These are phyloP conservation scores for Calonectria hawksworthii DNA, from an alignment of 2,329 filamentous ascomycete species.

Conservation along the genomic window DNA sequence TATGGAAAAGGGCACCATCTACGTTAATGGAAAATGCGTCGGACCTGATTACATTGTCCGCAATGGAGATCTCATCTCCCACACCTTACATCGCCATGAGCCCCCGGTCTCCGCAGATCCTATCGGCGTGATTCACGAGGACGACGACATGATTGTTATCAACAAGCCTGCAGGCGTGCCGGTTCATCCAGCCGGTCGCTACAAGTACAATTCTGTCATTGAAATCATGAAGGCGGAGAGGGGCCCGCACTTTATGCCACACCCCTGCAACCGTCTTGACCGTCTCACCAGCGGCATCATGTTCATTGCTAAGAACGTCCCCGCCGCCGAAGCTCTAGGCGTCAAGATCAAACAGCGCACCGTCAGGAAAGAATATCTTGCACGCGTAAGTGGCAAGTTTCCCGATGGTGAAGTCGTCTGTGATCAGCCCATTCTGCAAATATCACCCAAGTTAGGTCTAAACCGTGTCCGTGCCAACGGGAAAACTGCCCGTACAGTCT, in stretches of 20 bases:
- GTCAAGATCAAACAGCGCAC: slow-evolving; percentile 83
- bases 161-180: slow-evolving; percentile 97
- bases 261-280: slow-evolving; percentile 93
- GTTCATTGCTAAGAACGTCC: slow-evolving; percentile 92
- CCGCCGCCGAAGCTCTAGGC: slow-evolving; percentile 83
- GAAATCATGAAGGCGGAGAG: slow-evolving; percentile 92
- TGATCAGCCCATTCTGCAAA: slow-evolving; percentile 92
- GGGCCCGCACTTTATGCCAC: slow-evolving; percentile 66
- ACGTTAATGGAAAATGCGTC: slow-evolving; percentile 82
- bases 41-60: slow-evolving; percentile 79
- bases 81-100: slow-evolving; percentile 95
- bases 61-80: slow-evolving; percentile 92
- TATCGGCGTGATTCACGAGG: slow-evolving; percentile 89
- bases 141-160: slow-evolving; percentile 94
- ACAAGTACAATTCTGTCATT: slow-evolving; percentile 94
- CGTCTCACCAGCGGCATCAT: slow-evolving; percentile 95
- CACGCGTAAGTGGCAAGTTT: slow-evolving; percentile 90
- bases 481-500: slow-evolving; percentile 90
- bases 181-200: slow-evolving; percentile 94
- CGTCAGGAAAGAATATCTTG: slow-evolving; percentile 95
- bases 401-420: slow-evolving; percentile 93
- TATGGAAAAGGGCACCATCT: slow-evolving; percentile 84
- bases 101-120: slow-evolving; percentile 88
- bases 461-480: slow-evolving; percentile 96
- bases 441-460: slow-evolving; percentile 93